Conservation (phyloP, 2,329 filamentous ascomycete genomes). For the Arthrobotrys musiformis region DNA sequence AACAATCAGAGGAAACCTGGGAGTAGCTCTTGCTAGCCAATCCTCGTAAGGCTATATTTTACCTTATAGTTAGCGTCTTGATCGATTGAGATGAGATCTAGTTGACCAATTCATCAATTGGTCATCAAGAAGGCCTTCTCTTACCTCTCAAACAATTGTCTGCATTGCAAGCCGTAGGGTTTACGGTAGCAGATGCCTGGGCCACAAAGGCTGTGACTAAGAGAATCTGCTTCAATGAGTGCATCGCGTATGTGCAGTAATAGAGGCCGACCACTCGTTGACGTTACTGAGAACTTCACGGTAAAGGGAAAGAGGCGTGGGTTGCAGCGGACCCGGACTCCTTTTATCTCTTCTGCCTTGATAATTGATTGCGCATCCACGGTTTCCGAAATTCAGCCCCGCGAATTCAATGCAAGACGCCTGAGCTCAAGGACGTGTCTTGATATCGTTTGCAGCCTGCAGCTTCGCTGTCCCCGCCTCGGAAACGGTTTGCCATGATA, state of each 20-base stretch:
- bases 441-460: too few relatives aligned
- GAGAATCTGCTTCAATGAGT: neutral
- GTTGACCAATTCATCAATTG: too few relatives aligned
- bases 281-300: neutral
- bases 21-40: conserved; percentile 16
- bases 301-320: neutral
- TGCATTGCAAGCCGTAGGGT: conserved; percentile 17
- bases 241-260: neutral
- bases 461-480: too few relatives aligned
- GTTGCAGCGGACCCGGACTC: neutral
- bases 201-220: neutral
- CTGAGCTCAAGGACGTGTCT: neutral
- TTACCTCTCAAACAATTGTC: conserved; percentile 27
- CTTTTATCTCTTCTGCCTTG: neutral
- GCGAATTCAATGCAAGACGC: neutral
- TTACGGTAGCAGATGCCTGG: neutral
- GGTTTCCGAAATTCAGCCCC: neutral
- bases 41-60: neutral
- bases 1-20: conserved; percentile 6
- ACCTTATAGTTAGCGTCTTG: neutral
- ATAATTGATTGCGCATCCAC: neutral
- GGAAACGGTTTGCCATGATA: too few relatives aligned
- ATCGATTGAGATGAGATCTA: too few relatives aligned
- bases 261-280: neutral
- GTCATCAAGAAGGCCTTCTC: neutral